Evolutionary conservation across 495 filamentous ascomycete genomes (phyloP), one percentile per base, ranked within the genome.

Genomic region (Penicillium psychrofluorescens): DNA sequence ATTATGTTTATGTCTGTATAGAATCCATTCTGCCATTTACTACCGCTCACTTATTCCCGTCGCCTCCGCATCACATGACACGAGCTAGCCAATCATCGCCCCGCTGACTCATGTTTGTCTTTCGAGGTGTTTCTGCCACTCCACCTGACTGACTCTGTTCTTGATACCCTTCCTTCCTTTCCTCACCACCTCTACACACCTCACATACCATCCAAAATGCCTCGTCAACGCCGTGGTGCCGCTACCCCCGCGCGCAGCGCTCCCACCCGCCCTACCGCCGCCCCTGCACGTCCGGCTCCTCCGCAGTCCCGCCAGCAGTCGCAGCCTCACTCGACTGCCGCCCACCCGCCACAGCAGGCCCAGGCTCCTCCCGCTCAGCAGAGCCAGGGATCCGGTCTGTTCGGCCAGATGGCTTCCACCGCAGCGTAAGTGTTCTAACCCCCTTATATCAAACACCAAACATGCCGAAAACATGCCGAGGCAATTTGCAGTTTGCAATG

Each of bases 351-450:
- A 15, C 68, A 70, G 40, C 62, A 74, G 41, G 59, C 76, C 48
- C 69, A 70, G 41, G 59, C 75, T 47, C 61, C 72, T 50, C 64
- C 63, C 11, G 67, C 55, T 39, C 66, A 69, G 46, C 73, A 74
- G 49, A 81, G 79, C 43, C 66, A 79, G 43, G 79, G 83, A 11
- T 79, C 84, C 6, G 87, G 88, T 50, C 75, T 91, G 7, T 82
- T 94, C 52, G 86, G 82, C 37, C 83, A 90, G 73, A 90, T 91
- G 82, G 86, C 86, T 49, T 86, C 81, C 51, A 91, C 87, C 38
- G 87, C 86, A 54, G 86, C 86, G 81, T 90, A 81, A 61, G 84
- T 59, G 2, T 6, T 29, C 10, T 37, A 11, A 29, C 13, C 1
- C 28, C 15, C 13, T 31, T 32, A 8, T 40, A 8, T 29, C 13